phyloP scores from a whole-genome alignment of 2,329 filamentous ascomycete species.

The Sporothrix dimorphospora region DNA sequence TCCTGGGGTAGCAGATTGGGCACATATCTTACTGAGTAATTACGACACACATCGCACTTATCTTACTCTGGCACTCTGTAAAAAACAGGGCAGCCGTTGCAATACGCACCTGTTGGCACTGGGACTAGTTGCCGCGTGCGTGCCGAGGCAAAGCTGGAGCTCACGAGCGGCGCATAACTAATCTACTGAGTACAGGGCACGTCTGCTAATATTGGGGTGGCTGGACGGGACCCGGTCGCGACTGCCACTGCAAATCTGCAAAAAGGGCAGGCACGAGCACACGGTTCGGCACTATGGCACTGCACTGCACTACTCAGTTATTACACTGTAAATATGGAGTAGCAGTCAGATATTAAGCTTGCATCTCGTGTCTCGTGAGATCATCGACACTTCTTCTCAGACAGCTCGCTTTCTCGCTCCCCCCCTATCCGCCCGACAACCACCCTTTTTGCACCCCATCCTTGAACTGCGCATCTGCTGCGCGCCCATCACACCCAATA shows the following conservation, averaged over 20 bases:
- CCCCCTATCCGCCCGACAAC: not conserved
- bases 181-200: conserved; percentile 11
- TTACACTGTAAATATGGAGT: not conserved
- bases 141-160: conserved; percentile 38
- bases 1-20: not conserved
- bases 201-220: not conserved
- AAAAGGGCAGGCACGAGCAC: not conserved
- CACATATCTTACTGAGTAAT: not conserved
- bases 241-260: not conserved
- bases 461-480: conserved; percentile 8
- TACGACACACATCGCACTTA: no score
- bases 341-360: conserved; percentile 4
- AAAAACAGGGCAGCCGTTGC: conserved; percentile 13
- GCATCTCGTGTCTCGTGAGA: conserved; percentile 16
- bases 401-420: not conserved
- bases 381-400: not conserved
- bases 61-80: not conserved
- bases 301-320: not conserved
- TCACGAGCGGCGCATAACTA: conserved; percentile 20
- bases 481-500: conserved; percentile 39
- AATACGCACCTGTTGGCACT: conserved; percentile 5
- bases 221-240: not conserved
- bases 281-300: conserved; percentile 7
- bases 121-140: conserved; percentile 33
- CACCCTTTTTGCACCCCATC: conserved; percentile 26